Evolutionary conservation across 2,329 filamentous ascomycete genomes (phyloP), one percentile per base, ranked within the genome.

Genomic region (Chalaropsis ovoidea): DNA sequence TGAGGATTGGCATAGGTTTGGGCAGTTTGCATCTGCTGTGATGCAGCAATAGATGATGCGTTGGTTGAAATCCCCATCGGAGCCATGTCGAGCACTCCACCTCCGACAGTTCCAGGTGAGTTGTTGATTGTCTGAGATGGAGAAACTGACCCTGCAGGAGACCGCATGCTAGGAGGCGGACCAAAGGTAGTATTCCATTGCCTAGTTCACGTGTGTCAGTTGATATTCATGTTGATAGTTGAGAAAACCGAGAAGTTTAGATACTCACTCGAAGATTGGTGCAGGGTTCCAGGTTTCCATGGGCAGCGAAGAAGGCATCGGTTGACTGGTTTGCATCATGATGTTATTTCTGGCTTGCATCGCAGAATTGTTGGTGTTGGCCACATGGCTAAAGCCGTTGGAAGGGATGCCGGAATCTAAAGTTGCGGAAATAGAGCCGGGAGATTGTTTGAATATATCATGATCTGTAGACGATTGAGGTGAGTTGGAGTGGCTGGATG

Each of bases 101-200:
- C 15, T 19, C 54, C 54, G 3, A 15, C 41, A 31, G 61, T 58
- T 19, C 47, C 52, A 35, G 65, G 65, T 0, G 65, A 67, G 54
- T 62, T 67, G 45, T 70, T 78, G 76, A 67, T 61, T 17, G 64
- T 63, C 35, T 65, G 63, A 15, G 66, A 63, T 11, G 66, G 66
- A 19, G 84, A 85, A 75, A 86, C 89, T 3, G 67, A 66, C 2
- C 49, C 64, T 7, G 61, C 62, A 5, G 67, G 62, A 6, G 64
- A 64, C n/a, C 35, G 61, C 22, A 64, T 66, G 35, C 41, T 66
- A 3, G 61, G 65, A 3, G 56, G 65, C 27, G 63, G 49, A 79
- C 90, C 89, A 78, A 96, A 97, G 70, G 93, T 92, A 72, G 88
- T 86, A 76, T 95, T 92, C 92, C 93, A 97, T 79, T 96, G 90